A percentile compares a stretch with the other conserved stretches of the same genome.
These are phyloP conservation scores for Raddia guianensis DNA, from an alignment of 176 grass and related monocot species.

Conservation along the genomic window DNA sequence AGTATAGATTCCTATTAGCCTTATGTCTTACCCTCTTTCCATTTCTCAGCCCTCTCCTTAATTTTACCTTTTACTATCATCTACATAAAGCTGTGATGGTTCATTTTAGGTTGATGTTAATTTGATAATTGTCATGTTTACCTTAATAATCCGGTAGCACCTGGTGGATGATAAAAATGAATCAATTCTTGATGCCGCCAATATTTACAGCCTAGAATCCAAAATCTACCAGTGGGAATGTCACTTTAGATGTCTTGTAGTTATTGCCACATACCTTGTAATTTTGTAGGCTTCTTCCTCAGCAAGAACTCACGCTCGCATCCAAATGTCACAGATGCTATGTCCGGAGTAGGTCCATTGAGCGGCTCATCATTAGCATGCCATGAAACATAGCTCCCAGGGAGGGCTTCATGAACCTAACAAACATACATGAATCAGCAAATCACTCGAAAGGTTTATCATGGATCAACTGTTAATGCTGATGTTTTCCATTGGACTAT, in stretches of 20 bases:
- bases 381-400: constrained; percentile 84
- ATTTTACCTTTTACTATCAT: no score
- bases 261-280: constrained; percentile 26
- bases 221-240: neutral
- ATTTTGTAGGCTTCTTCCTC: constrained; percentile 66
- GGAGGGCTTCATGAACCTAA: constrained; percentile 78
- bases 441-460: neutral
- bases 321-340: constrained; percentile 75
- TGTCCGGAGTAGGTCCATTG: constrained; percentile 76
- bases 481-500: neutral
- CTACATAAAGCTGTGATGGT: no score
- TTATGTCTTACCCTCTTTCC: no score
- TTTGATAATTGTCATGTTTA: no score
- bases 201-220: neutral
- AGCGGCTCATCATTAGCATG: constrained; percentile 85
- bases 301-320: constrained; percentile 79
- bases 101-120: no score
- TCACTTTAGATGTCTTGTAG: neutral
- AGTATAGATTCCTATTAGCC: no score
- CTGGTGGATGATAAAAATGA: constrained; percentile 22
- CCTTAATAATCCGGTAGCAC: constrained; percentile 10
- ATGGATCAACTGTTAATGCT: no score
- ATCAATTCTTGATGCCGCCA: neutral
- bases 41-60: no score
- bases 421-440: neutral